Evolutionary conservation across 2,329 filamentous ascomycete species (phyloP).

Genomic region (Penicillium sp.): DNA sequence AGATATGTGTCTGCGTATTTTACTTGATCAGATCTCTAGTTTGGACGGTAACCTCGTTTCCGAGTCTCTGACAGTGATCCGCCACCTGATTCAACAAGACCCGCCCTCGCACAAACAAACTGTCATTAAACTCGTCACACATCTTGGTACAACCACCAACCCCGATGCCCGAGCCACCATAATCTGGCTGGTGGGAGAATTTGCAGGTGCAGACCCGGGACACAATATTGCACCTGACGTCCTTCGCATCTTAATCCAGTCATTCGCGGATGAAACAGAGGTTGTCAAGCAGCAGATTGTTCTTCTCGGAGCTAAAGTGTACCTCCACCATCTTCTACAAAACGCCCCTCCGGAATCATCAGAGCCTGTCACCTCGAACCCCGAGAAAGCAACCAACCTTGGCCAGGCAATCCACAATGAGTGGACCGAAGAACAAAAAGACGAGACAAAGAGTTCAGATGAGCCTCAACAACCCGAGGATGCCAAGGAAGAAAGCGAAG

Average conservation of each 20-base stretch:
- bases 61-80: slow-evolving; percentile 90
- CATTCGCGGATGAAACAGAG: slow-evolving; percentile 82
- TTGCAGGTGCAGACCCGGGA: slow-evolving; percentile 75
- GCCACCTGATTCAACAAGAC: slow-evolving; percentile 92
- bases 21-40: slow-evolving; percentile 85
- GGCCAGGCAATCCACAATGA: slow-evolving; percentile 39
- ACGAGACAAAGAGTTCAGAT: slow-evolving; percentile 32
- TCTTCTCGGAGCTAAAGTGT: slow-evolving; percentile 92
- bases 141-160: slow-evolving; percentile 85
- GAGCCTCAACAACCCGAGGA: slow-evolving; percentile 35
- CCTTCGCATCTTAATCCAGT: slow-evolving; percentile 81
- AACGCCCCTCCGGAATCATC: slow-evolving; percentile 41
- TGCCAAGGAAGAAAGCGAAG: slow-evolving; percentile 39
- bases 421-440: slow-evolving; percentile 36
- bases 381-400: slow-evolving; percentile 14
- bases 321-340: slow-evolving; percentile 77
- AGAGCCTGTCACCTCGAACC: slow-evolving; percentile 26
- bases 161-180: slow-evolving; percentile 90
- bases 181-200: slow-evolving; percentile 96
- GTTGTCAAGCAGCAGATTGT: slow-evolving; percentile 89
- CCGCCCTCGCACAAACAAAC: slow-evolving; percentile 79
- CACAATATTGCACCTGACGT: slow-evolving; percentile 94
- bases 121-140: slow-evolving; percentile 85
- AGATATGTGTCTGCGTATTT: slow-evolving; percentile 76
- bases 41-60: slow-evolving; percentile 85